phyloP scores from a whole-genome alignment of 371 early-diverging fungal genomes.

The Amoeboaphelidium protococcarum region DNA sequence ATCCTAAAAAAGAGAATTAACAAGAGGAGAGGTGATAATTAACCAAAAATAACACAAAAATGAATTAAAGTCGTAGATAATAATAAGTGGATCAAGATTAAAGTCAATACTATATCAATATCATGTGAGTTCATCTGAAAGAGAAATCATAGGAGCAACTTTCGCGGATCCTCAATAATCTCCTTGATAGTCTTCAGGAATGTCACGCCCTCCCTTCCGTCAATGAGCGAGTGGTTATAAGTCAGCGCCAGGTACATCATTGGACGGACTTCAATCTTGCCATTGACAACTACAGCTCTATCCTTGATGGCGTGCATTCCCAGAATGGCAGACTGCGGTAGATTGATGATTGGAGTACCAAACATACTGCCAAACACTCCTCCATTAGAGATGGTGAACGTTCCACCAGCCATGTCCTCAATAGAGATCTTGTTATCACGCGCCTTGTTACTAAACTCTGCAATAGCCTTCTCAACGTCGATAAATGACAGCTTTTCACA shows the following conservation, averaged over 20 bases:
- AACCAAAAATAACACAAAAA: no score
- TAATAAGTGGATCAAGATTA: no score
- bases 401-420: conserved; percentile 90
- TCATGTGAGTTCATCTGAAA: no score
- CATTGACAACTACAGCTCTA: conserved; percentile 70
- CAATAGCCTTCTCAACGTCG: conserved; percentile 69
- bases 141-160: conserved; percentile 35
- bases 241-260: conserved; percentile 97
- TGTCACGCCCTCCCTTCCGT: conserved; percentile 92
- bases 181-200: conserved; percentile 91
- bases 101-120: no score
- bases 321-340: conserved; percentile 85
- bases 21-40: no score
- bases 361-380: conserved; percentile 86
- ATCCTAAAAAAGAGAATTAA: no score
- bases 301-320: conserved; percentile 97
- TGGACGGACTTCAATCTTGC: conserved; percentile 80
- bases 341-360: conserved; percentile 93
- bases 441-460: conserved; percentile 66
- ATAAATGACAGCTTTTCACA: conserved; percentile 55
- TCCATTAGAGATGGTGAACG: conserved; percentile 95
- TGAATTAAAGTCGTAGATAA: no score
- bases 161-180: conserved; percentile 75
- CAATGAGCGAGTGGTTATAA: conserved; percentile 90
- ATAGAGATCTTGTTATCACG: conserved; percentile 77